A percentile compares a stretch with the other conserved stretches of the same genome.
Evolutionary conservation across 2,329 filamentous ascomycete genomes (phyloP).

Genomic region (Lojkania enalia): DNA sequence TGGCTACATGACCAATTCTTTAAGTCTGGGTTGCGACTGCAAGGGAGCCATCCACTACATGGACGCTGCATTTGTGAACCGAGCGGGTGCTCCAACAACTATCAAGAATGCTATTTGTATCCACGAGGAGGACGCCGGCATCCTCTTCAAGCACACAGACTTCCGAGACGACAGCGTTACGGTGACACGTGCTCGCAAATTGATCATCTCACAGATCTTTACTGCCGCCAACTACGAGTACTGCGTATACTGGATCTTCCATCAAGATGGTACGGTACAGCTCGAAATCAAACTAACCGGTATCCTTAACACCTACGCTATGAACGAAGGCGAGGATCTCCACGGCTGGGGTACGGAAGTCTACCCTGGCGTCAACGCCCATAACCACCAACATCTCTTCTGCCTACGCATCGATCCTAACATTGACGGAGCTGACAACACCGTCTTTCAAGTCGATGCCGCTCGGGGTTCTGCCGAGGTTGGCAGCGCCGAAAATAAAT

Average conservation of each 20-base stretch:
- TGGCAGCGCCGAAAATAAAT: slow-evolving; percentile 79
- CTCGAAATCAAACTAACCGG: slow-evolving; percentile 88
- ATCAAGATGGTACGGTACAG: slow-evolving; percentile 89
- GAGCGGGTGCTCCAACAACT: slow-evolving; percentile 71
- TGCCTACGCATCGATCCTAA: slow-evolving; percentile 86
- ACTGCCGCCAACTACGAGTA: slow-evolving; percentile 98
- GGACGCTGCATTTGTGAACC: slow-evolving; percentile 81
- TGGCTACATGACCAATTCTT: slow-evolving; percentile 81
- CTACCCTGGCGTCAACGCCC: slow-evolving; percentile 87
- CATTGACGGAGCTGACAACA: slow-evolving; percentile 83
- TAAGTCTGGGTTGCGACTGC: slow-evolving; percentile 79
- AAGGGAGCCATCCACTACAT: slow-evolving; percentile 91
- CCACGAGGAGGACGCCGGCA: slow-evolving; percentile 89
- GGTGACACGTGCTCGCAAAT: slow-evolving; percentile 81
- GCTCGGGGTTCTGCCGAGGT: slow-evolving; percentile 71
- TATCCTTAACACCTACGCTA: slow-evolving; percentile 87
- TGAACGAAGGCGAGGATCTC: slow-evolving; percentile 79
- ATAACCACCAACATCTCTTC: slow-evolving; percentile 96
- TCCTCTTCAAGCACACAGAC: slow-evolving; percentile 92
- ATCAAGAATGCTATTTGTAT: slow-evolving; percentile 96
- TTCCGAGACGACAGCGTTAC: slow-evolving; percentile 88
- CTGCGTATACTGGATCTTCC: slow-evolving; percentile 84
- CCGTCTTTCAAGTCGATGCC: slow-evolving; percentile 81
- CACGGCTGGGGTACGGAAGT: slow-evolving; percentile 90
- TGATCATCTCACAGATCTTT: slow-evolving; percentile 89